A percentile compares a stretch with the other conserved stretches of the same genome.
Conservation (phyloP, 441 rosid genomes). For the Hypseocharis bilobata region DNA sequence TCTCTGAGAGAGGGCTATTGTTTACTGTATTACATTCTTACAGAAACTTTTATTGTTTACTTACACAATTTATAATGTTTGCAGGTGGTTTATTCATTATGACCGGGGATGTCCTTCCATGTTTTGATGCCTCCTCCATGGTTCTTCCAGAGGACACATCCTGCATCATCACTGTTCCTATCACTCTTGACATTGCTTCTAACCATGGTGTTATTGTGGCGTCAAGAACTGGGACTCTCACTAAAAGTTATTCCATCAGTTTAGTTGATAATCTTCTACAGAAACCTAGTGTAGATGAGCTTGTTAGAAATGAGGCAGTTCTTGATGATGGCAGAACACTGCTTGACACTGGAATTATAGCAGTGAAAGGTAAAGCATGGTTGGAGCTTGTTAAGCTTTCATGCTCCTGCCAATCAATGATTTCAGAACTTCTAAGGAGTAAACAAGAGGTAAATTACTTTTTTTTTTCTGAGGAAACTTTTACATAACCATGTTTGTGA, state of each 20-base stretch:
- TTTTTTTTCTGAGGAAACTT: background rate
- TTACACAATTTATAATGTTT: conserved; percentile 12
- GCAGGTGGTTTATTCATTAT: conserved; percentile 80
- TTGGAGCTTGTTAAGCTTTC: conserved; percentile 63
- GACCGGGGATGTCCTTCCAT: conserved; percentile 97
- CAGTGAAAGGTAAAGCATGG: conserved; percentile 92
- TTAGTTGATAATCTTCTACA: conserved; percentile 74
- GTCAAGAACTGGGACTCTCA: conserved; percentile 37
- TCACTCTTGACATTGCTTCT: conserved; percentile 85
- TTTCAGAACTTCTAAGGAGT: conserved; percentile 48
- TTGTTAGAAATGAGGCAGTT: conserved; percentile 56
- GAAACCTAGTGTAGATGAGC: conserved; percentile 70
- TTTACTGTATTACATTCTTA: background rate
- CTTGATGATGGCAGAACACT: conserved; percentile 78
- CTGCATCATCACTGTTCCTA: conserved; percentile 77
- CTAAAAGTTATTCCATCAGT: conserved; percentile 36
- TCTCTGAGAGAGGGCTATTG: background rate
- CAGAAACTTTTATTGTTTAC: conserved; percentile 1
- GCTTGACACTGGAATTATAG: conserved; percentile 86
- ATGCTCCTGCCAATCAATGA: conserved; percentile 60
- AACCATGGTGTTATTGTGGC: conserved; percentile 89
- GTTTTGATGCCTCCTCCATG: conserved; percentile 77
- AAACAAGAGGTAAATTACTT: conserved; percentile 53
- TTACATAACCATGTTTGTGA: background rate
- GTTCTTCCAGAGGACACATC: conserved; percentile 73